Evolutionary conservation across 2,329 filamentous ascomycete genomes (phyloP), one percentile per base, ranked within the genome.

Genomic region (Aspergillus sp.): DNA sequence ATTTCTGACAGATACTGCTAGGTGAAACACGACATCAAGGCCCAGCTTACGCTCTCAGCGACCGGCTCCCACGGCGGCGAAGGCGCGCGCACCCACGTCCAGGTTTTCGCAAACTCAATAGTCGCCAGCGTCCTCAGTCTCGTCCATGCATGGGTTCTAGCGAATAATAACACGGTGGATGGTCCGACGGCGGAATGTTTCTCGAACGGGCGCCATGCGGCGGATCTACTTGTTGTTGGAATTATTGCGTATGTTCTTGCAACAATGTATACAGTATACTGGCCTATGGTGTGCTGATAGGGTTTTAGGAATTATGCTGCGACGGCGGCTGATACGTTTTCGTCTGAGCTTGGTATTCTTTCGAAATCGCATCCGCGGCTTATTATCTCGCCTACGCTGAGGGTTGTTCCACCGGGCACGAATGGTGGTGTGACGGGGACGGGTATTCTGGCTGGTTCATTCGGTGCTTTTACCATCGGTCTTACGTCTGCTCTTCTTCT

Each of bases 331-430:
- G 95, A 99, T 73, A 99, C 95, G 0, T 95, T 97, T 73, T 93
- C 90, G 57, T 96, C 92, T 11, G 95, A 99, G 78, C 86, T 99
- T 19, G 95, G 95, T 13, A 99, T 99, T 56, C 81, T 99, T 12
- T 89, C 93, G 6, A 85, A 82, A 58, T 83, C 83, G 22, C 79
- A 85, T 45, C 95, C 95, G 8, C 86, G 93, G 37, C 84, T 99
- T 39, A 93, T 99, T 70, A 97, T 91, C 4, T 93, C 90, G 13
- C 86, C 83, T 15, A 86, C 77, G 4, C 82, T 95, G 68, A 87
- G 89, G 58, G 83, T 85, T 62, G 95, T 98, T 0, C 93, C 95
- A 0, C 88, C 85, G 1, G 95, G 95, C 50, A 98, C 95, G 42
- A 99, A 99, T 70, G 95, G 95, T 33, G 95, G 93, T 15, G 90